Evolutionary conservation across 352 stramenopile species (phyloP).

Genomic region (Paralagenidium karlingii): DNA sequence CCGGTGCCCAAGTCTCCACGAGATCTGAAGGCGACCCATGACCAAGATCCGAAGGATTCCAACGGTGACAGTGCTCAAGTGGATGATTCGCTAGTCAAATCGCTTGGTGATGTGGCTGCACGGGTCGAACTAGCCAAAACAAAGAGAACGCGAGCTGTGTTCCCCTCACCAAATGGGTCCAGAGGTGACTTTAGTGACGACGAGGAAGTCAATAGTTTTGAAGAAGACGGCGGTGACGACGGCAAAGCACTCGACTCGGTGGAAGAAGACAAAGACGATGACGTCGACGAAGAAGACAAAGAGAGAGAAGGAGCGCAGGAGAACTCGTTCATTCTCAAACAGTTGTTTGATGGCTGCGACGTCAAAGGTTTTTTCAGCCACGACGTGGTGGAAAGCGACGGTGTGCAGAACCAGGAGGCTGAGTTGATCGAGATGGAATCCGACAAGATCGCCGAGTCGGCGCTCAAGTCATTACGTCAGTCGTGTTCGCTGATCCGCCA

Average conservation of each 20-base stretch:
- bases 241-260: constrained; percentile 3
- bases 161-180: no score
- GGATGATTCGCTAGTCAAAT: no score
- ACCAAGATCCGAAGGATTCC: no score
- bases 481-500: constrained; percentile 66
- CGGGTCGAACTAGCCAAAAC: no score
- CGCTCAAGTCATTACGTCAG: constrained; percentile 60
- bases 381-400: constrained; percentile 84
- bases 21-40: no score
- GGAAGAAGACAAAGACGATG: constrained; percentile 19
- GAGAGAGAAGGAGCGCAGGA: constrained; percentile 17
- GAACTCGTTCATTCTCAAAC: constrained; percentile 82
- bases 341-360: constrained; percentile 84
- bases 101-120: no score
- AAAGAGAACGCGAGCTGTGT: no score
- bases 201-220: constrained; percentile 1
- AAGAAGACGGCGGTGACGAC: constrained; percentile 7
- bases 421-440: constrained; percentile 88
- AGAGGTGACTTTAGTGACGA: no score
- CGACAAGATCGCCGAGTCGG: constrained; percentile 79
- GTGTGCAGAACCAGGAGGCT: constrained; percentile 79
- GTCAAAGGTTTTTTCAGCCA: constrained; percentile 94
- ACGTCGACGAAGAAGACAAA: constrained; percentile 10
- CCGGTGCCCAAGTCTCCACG: no score
- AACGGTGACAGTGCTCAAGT: no score